Conservation (phyloP, 352 stramenopile genomes). For the Phytophthora macrochlamydospora region DNA sequence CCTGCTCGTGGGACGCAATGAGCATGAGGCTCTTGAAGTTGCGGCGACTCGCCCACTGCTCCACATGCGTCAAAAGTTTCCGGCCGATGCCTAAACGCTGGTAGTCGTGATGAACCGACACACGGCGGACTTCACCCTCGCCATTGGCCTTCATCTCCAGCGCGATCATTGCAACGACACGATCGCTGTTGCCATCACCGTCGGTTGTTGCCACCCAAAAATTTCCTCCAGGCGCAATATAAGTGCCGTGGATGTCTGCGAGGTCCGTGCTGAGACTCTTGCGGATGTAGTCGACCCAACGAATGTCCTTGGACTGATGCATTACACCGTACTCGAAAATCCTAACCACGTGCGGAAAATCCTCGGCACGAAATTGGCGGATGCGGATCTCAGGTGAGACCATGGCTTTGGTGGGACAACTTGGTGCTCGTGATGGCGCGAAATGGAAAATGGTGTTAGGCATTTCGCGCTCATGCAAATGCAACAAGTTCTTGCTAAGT, state of each 20-base stretch:
- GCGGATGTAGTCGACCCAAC: slow-evolving; percentile 18
- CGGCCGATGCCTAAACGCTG: background rate
- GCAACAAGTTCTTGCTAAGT: no score
- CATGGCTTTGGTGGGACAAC: background rate
- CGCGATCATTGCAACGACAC: no score
- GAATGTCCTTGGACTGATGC: background rate
- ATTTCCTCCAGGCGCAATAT: slow-evolving; percentile 21
- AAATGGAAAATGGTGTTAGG: background rate
- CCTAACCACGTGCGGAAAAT: background rate
- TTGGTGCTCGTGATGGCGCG: background rate
- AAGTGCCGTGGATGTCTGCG: slow-evolving; percentile 22
- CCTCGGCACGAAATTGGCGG: background rate
- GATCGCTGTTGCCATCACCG: no score
- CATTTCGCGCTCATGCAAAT: background rate
- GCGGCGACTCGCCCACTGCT: background rate
- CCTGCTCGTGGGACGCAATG: background rate
- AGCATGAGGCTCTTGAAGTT: background rate
- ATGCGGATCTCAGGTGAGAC: background rate
- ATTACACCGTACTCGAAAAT: background rate
- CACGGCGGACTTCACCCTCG: background rate
- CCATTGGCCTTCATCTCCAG: no score
- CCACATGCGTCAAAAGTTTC: background rate
- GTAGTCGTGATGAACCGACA: background rate
- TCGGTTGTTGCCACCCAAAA: slow-evolving; percentile 24
- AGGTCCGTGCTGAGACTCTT: slow-evolving; percentile 23